phyloP scores from a whole-genome alignment of 306 rosid genomes.

The Pyrus bretschneideri region DNA sequence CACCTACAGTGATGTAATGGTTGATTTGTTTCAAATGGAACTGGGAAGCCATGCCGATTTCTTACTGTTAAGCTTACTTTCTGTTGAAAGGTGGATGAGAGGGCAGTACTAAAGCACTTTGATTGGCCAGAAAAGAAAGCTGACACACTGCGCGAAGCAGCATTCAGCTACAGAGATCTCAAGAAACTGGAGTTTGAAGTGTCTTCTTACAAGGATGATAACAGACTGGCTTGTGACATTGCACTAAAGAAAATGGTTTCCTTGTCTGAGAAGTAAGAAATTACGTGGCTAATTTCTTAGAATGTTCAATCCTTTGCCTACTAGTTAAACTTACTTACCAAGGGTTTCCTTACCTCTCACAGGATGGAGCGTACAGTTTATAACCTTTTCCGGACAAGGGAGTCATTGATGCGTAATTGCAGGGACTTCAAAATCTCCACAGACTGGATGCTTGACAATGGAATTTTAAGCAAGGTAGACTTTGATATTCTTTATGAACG shows the following conservation, averaged over 20 bases:
- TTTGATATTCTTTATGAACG: background rate
- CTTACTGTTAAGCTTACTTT: no score
- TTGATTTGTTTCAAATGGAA: no score
- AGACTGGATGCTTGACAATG: slow-evolving; percentile 96
- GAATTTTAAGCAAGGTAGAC: slow-evolving; percentile 76
- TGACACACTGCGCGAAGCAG: slow-evolving; percentile 91
- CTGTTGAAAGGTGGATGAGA: slow-evolving; percentile 76
- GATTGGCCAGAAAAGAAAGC: slow-evolving; percentile 99
- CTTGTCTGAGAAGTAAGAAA: slow-evolving; percentile 74
- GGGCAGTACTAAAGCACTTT: slow-evolving; percentile 94
- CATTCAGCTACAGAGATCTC: slow-evolving; percentile 82
- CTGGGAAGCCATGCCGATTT: no score
- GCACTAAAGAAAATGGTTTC: slow-evolving; percentile 89
- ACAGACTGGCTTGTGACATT: slow-evolving; percentile 63
- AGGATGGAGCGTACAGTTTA: slow-evolving; percentile 93
- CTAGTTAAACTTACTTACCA: background rate
- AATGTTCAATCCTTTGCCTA: background rate
- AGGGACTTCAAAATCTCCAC: slow-evolving; percentile 78
- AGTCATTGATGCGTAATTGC: slow-evolving; percentile 69
- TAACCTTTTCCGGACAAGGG: slow-evolving; percentile 79
- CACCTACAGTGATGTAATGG: no score
- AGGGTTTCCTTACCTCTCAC: slow-evolving; percentile 2
- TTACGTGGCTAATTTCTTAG: background rate
- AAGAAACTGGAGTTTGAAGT: slow-evolving; percentile 82
- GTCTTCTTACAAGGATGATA: slow-evolving; percentile 72